A percentile compares a stretch with the other conserved stretches of the same genome.
Conservation (phyloP, 768 basidiomycete species). For the Mycena metata region DNA sequence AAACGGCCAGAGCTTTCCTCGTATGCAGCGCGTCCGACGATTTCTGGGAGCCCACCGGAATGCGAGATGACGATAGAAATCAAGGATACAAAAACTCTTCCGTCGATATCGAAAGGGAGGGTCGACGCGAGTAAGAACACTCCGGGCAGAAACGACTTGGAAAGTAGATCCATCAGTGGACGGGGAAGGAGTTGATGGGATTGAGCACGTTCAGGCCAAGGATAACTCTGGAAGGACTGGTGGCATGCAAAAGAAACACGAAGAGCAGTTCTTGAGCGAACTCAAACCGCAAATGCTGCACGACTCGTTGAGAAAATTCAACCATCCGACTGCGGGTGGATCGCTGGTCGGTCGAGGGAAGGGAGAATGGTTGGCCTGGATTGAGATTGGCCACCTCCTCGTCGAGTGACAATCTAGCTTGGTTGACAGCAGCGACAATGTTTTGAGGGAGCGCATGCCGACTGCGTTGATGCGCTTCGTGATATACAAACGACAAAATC, state of each 20-base stretch:
- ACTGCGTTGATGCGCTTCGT: slow-evolving; percentile 43
- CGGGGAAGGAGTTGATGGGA: slow-evolving; percentile 42
- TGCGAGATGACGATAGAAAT: slow-evolving; percentile 52
- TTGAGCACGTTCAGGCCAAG: slow-evolving; percentile 57
- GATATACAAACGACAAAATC: slow-evolving; percentile 74
- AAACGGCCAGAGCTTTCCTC: slow-evolving; percentile 43
- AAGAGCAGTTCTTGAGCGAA: slow-evolving; percentile 30
- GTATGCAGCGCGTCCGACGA: slow-evolving; percentile 39
- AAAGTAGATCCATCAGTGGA: slow-evolving; percentile 49
- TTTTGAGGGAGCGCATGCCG: slow-evolving; percentile 25
- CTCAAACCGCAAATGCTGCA: background rate
- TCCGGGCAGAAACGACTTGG: slow-evolving; percentile 55
- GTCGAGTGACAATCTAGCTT: slow-evolving; percentile 24
- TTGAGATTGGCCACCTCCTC: background rate
- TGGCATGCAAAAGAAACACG: slow-evolving; percentile 22
- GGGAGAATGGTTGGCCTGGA: background rate
- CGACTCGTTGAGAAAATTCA: slow-evolving; percentile 1
- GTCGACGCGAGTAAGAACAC: slow-evolving; percentile 49
- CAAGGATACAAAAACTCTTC: slow-evolving; percentile 62
- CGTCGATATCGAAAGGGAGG: slow-evolving; percentile 64
- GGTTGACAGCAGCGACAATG: slow-evolving; percentile 30
- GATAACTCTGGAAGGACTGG: slow-evolving; percentile 37
- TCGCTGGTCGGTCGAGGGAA: background rate
- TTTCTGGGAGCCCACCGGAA: slow-evolving; percentile 45
- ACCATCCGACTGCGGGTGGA: slow-evolving; percentile 13